Conservation (phyloP, 129 eudicot species). For the Dittrichia graveolens region DNA sequence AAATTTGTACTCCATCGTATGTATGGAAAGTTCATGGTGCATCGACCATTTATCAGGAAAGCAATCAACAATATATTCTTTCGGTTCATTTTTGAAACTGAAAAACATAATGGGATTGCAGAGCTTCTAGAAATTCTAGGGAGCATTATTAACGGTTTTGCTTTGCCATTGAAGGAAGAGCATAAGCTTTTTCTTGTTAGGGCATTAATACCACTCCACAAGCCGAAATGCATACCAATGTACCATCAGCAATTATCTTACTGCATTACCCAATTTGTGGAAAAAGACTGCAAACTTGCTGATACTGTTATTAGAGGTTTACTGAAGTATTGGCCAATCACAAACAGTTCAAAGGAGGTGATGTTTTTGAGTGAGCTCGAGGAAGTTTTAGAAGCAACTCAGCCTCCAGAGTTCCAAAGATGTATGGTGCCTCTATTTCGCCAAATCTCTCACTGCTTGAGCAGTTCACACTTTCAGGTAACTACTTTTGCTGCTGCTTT, state of each 20-base stretch:
- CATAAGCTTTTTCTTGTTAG: conserved; percentile 80
- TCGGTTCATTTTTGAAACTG: conserved; percentile 75
- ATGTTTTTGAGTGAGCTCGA: conserved; percentile 82
- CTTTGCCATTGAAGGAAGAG: conserved; percentile 81
- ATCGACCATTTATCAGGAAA: conserved; percentile 77
- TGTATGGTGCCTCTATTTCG: conserved; percentile 80
- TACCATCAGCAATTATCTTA: conserved; percentile 87
- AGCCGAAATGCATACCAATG: conserved; percentile 73
- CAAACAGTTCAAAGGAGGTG: conserved; percentile 74
- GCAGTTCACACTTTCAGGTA: conserved; percentile 88
- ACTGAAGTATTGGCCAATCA: conserved; percentile 77
- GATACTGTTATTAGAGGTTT: conserved; percentile 85
- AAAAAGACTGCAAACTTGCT: conserved; percentile 79
- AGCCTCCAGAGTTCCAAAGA: conserved; percentile 73
- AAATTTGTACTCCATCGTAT: conserved; percentile 70
- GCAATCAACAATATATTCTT: conserved; percentile 79
- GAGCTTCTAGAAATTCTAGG: conserved; percentile 78
- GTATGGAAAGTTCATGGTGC: conserved; percentile 85
- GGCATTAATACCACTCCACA: conserved; percentile 73
- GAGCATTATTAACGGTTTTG: conserved; percentile 78
- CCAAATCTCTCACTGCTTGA: conserved; percentile 67
- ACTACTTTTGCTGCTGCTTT: conserved; percentile 8
- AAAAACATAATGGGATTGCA: conserved; percentile 77
- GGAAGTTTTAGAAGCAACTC: conserved; percentile 85
- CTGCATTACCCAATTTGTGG: conserved; percentile 79